Evolutionary conservation across 768 basidiomycete genomes (phyloP).

Genomic region (Lenzites betulinus): DNA sequence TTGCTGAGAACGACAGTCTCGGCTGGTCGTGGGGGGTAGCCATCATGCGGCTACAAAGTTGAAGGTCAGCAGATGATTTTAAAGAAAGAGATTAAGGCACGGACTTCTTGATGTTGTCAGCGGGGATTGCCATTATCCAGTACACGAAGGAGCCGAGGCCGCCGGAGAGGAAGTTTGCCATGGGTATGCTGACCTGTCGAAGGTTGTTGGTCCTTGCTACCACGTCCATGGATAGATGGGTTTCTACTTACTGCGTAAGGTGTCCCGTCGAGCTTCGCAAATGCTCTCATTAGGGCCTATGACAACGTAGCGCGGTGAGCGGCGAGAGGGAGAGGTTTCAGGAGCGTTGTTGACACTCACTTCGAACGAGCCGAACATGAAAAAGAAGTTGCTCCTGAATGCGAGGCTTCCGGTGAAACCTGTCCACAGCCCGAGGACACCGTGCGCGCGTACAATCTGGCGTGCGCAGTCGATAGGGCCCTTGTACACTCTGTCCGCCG

Average conservation of each 20-base stretch:
- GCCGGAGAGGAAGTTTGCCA: conserved; percentile 66
- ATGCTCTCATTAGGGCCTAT: conserved; percentile 63
- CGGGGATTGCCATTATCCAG: conserved; percentile 71
- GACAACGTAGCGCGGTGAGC: background rate
- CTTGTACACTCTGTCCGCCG: conserved; percentile 57
- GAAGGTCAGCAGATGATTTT: background rate
- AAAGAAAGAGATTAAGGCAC: conserved; percentile 19
- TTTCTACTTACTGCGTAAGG: conserved; percentile 53
- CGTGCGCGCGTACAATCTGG: conserved; percentile 63
- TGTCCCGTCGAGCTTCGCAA: conserved; percentile 57
- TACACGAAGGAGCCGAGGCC: conserved; percentile 63
- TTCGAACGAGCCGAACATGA: conserved; percentile 78
- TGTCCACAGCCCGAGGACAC: conserved; percentile 68
- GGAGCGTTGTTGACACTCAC: conserved; percentile 32
- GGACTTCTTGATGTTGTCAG: conserved; percentile 85
- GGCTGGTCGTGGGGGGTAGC: conserved; percentile 43
- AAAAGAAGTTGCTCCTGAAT: conserved; percentile 75
- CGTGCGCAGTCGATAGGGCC: conserved; percentile 67
- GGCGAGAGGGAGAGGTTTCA: background rate
- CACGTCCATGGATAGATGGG: background rate
- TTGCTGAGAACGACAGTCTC: conserved; percentile 49
- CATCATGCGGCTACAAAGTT: conserved; percentile 60
- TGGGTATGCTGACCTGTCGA: conserved; percentile 56
- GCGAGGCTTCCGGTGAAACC: conserved; percentile 74
- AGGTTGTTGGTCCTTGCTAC: background rate